Conservation (phyloP, 1,139 yeast genomes). For the Suhomyces atakaporum region DNA sequence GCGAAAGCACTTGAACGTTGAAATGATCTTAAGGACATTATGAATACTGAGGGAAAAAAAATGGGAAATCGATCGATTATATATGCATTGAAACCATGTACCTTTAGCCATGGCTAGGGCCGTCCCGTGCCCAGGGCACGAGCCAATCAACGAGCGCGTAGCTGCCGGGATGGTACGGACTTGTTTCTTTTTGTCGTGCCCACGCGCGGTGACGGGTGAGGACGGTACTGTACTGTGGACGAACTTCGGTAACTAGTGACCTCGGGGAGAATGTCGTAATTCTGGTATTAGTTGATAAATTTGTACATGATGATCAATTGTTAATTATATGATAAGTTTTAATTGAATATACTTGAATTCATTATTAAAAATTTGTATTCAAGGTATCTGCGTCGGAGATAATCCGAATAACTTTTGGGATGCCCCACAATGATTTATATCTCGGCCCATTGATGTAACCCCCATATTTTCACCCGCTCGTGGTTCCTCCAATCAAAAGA, state of each 20-base stretch:
- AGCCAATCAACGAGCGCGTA: conserved; percentile 13
- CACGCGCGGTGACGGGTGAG: conserved; percentile 3
- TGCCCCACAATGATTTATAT: neutral
- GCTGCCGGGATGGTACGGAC: conserved; percentile 13
- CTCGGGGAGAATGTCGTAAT: conserved; percentile 3
- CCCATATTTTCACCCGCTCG: conserved; percentile 3
- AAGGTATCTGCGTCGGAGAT: neutral
- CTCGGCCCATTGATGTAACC: neutral
- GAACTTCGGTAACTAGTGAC: conserved; percentile 2
- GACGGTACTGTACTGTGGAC: neutral
- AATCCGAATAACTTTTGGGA: neutral
- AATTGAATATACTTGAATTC: too few species aligned
- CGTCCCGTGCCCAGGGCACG: conserved; percentile 10
- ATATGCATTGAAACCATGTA: conserved; percentile 10
- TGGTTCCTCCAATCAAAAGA: conserved; percentile 4
- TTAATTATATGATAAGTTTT: too few species aligned
- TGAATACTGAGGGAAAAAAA: conserved; percentile 11
- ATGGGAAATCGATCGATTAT: conserved; percentile 17
- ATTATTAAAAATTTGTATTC: too few species aligned
- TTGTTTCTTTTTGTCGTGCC: conserved; percentile 12
- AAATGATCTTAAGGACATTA: conserved; percentile 43
- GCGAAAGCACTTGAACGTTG: conserved; percentile 38
- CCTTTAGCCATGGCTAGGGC: conserved; percentile 6
- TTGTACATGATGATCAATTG: too few species aligned
- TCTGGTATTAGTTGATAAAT: too few species aligned